phyloP scores from a whole-genome alignment of 805 yeast genomes.

The Ogataea paradorogensis region DNA sequence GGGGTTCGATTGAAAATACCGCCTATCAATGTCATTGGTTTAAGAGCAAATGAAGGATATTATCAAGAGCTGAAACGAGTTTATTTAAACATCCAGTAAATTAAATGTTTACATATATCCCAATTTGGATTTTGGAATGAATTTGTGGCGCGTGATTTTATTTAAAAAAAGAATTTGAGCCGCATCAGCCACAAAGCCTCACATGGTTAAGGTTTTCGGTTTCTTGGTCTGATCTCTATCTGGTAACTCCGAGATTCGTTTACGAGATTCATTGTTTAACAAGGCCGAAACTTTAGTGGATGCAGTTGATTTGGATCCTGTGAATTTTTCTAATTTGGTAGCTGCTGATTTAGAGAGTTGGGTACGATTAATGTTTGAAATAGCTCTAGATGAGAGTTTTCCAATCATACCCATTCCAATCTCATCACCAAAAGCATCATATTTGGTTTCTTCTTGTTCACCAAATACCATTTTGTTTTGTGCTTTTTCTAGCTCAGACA shows the following conservation, averaged over 20 bases:
- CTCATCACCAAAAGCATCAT: conserved; percentile 74
- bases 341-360: conserved; percentile 17
- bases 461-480: conserved; percentile 87
- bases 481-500: conserved; percentile 77
- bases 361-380: conserved; percentile 12
- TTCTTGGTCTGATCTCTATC: background rate
- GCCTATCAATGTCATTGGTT: conserved; percentile 29
- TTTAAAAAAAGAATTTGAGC: too few species aligned
- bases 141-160: background rate
- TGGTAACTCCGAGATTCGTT: background rate
- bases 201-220: background rate
- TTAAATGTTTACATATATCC: conserved; percentile 17
- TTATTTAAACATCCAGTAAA: conserved; percentile 6
- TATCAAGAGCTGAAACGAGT: conserved; percentile 1
- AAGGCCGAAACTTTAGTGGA: conserved; percentile 13
- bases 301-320: conserved; percentile 22
- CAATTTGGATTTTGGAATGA: conserved; percentile 2
- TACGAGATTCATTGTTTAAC: conserved; percentile 8
- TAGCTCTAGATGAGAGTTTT: conserved; percentile 23
- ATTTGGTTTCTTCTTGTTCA: conserved; percentile 57
- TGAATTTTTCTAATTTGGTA: conserved; percentile 13
- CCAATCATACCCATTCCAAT: conserved; percentile 76
- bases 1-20: conserved; percentile 30
- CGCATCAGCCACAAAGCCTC: too few species aligned
- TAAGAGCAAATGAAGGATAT: conserved; percentile 1